Percentiles rank a stretch among this genome's conserved stretches.
phyloP scores from a whole-genome alignment of 768 basidiomycete species.

The Boletus coccyginus region DNA sequence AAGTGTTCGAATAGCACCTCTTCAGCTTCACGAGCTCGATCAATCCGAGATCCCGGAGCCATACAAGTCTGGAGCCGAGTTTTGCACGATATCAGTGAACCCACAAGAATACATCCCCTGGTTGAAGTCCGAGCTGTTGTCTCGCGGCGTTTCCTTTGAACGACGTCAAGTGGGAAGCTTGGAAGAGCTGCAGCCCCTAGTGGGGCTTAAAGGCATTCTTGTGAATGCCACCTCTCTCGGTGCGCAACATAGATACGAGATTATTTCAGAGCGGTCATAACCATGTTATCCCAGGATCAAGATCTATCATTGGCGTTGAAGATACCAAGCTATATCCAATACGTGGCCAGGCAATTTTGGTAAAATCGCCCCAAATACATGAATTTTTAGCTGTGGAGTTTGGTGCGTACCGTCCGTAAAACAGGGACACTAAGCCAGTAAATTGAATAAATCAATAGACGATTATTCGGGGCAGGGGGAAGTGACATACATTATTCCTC shows the following conservation, averaged over 20 bases:
- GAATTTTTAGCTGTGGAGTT: constrained; percentile 28
- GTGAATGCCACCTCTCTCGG: constrained; percentile 60
- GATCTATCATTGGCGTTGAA: constrained; percentile 76
- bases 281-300: constrained; percentile 45
- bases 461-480: constrained; percentile 14
- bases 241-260: constrained; percentile 18
- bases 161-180: constrained; percentile 41
- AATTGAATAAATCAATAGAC: constrained; percentile 9
- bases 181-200: constrained; percentile 43
- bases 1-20: background rate
- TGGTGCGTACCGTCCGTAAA: constrained; percentile 20
- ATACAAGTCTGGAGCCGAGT: constrained; percentile 39
- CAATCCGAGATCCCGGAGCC: constrained; percentile 35
- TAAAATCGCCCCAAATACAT: constrained; percentile 63
- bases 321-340: constrained; percentile 74
- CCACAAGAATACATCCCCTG: constrained; percentile 50
- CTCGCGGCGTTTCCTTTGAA: constrained; percentile 43
- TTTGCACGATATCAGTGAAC: constrained; percentile 47
- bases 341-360: constrained; percentile 79
- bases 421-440: background rate
- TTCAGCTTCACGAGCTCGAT: constrained; percentile 34
- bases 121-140: constrained; percentile 40
- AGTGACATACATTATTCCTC: constrained; percentile 61
- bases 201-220: constrained; percentile 39
- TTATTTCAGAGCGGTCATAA: background rate